Evolutionary conservation across 495 filamentous ascomycete species (phyloP).

Genomic region (Mytilinidion resinicola): DNA sequence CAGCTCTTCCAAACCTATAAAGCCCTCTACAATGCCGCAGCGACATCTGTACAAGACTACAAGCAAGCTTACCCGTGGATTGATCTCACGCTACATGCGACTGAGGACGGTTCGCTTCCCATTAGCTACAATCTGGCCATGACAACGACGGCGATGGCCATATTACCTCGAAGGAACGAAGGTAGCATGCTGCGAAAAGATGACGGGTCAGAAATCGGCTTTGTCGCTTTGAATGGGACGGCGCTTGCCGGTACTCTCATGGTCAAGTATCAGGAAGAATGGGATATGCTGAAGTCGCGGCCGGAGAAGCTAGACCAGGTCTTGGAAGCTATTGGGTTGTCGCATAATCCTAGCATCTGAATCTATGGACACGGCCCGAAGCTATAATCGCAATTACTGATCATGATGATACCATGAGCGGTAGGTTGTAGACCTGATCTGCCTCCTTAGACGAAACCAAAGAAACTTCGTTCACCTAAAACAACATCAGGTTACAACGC

Average conservation of each 20-base stretch:
- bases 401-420: too few relatives aligned
- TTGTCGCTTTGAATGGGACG: constrained; percentile 68
- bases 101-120: constrained; percentile 42
- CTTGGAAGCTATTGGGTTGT: constrained; percentile 51
- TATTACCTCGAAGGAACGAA: constrained; percentile 56
- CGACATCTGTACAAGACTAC: constrained; percentile 33
- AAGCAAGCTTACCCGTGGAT: constrained; percentile 9
- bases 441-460: too few relatives aligned
- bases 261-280: constrained; percentile 68
- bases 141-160: constrained; percentile 60
- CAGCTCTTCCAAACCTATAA: constrained; percentile 45
- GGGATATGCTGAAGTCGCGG: constrained; percentile 53
- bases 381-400: too few relatives aligned
- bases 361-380: too few relatives aligned
- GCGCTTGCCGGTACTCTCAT: constrained; percentile 74
- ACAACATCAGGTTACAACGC: too few relatives aligned
- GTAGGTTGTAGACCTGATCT: too few relatives aligned
- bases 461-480: too few relatives aligned
- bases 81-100: constrained; percentile 18
- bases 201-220: constrained; percentile 46
- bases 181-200: constrained; percentile 33
- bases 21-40: constrained; percentile 51
- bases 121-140: constrained; percentile 79
- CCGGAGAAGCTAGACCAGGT: constrained; percentile 48
- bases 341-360: too few relatives aligned